phyloP scores from a whole-genome alignment of 176 grass and related monocot genomes.

The Bothriochloa decipiens region DNA sequence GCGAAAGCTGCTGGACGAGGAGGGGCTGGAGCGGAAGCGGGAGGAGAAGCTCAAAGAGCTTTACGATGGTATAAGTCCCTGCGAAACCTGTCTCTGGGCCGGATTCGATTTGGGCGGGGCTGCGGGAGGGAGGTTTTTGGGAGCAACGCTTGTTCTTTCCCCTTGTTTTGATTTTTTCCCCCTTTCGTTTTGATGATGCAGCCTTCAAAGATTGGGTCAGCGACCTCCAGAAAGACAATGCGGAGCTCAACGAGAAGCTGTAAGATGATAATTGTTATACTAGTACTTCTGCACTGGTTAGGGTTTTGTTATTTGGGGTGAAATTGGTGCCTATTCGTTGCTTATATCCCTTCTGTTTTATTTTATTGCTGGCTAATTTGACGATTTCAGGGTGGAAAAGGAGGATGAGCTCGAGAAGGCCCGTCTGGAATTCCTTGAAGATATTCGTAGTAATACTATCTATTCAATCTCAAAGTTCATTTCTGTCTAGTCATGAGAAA shows the following conservation, averaged over 20 bases:
- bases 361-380: slow-evolving; percentile 16
- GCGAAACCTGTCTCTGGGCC: neutral
- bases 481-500: neutral
- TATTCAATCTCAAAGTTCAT: neutral
- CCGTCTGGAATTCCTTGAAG: slow-evolving; percentile 38
- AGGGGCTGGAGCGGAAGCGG: slow-evolving; percentile 37
- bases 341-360: neutral
- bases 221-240: slow-evolving; percentile 49
- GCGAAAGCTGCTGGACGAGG: slow-evolving; percentile 52
- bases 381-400: slow-evolving; percentile 42
- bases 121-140: neutral
- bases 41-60: slow-evolving; percentile 30
- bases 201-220: slow-evolving; percentile 35
- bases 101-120: neutral
- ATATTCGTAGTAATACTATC: slow-evolving; percentile 38
- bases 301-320: neutral
- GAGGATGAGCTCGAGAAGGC: slow-evolving; percentile 38
- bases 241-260: slow-evolving; percentile 46
- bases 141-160: neutral
- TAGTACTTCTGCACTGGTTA: neutral
- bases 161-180: neutral
- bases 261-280: slow-evolving; percentile 41
- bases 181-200: slow-evolving; percentile 34
- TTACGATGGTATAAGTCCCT: slow-evolving; percentile 42
- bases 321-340: neutral